Evolutionary conservation across 2,329 filamentous ascomycete species (phyloP).

Genomic region (Exophiala aquamarina): DNA sequence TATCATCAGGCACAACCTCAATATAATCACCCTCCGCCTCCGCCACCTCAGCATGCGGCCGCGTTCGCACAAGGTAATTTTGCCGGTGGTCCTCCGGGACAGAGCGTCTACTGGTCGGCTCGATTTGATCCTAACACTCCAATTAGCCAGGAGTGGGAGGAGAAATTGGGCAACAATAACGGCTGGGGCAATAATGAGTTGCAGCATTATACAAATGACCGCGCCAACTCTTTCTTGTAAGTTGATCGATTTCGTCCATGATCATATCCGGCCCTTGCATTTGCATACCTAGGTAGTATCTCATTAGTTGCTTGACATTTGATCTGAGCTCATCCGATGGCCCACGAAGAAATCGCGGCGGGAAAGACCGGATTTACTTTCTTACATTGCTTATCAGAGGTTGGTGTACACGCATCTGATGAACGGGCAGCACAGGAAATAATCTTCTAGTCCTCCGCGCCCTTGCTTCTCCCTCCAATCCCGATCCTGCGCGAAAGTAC

Average conservation of each 20-base stretch:
- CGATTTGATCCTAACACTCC: constrained; percentile 20
- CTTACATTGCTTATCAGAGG: too few species aligned
- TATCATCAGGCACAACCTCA: constrained; percentile 8
- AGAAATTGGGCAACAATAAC: constrained; percentile 27
- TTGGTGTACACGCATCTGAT: neutral
- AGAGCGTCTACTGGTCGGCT: constrained; percentile 24
- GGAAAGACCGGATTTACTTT: too few species aligned
- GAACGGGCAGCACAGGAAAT: constrained; percentile 16
- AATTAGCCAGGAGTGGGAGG: constrained; percentile 24
- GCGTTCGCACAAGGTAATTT: neutral
- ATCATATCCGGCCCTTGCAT: too few species aligned
- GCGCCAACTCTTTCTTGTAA: constrained; percentile 25
- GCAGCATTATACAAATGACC: constrained; percentile 24
- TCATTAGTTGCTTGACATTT: too few species aligned
- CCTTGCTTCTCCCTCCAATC: constrained; percentile 15
- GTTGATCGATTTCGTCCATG: neutral
- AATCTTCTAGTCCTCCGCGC: constrained; percentile 26
- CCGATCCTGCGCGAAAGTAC: constrained; percentile 23
- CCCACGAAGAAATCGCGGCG: too few species aligned
- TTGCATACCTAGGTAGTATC: too few species aligned
- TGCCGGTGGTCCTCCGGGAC: neutral
- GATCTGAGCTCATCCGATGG: too few species aligned
- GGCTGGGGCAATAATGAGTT: constrained; percentile 30
- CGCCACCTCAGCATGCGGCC: constrained; percentile 2
- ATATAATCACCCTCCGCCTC: constrained; percentile 13